phyloP scores from a whole-genome alignment of 2,329 filamentous ascomycete species.

The Xylaria hypoxylon region DNA sequence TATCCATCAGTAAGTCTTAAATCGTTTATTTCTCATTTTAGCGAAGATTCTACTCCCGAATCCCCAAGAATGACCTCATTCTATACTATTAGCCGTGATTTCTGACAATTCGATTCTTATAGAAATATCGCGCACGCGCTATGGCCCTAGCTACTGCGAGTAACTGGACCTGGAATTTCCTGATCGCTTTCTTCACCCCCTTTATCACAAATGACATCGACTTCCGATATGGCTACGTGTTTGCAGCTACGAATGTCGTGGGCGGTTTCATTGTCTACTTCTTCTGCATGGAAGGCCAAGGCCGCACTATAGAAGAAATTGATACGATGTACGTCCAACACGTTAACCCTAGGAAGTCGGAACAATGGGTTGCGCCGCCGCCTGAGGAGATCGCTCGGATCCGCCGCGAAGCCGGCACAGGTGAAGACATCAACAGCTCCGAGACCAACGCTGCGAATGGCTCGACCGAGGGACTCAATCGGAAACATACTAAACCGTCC shows the following conservation, averaged over 20 bases:
- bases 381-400: constrained; percentile 59
- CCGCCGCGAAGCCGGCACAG: constrained; percentile 55
- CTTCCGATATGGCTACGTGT: constrained; percentile 80
- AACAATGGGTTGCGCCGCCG: constrained; percentile 62
- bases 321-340: constrained; percentile 79
- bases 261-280: constrained; percentile 78
- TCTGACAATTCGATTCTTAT: neutral
- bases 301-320: constrained; percentile 80
- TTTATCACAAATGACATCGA: constrained; percentile 80
- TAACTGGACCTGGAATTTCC: constrained; percentile 80
- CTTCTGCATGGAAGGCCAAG: constrained; percentile 80
- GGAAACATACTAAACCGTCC: neutral
- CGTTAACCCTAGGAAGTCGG: constrained; percentile 72
- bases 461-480: neutral
- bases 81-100: neutral
- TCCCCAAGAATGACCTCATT: neutral
- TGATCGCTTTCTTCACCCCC: constrained; percentile 81
- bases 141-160: constrained; percentile 71
- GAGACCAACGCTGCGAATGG: constrained; percentile 1
- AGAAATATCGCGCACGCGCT: constrained; percentile 67
- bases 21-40: neutral
- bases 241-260: constrained; percentile 76
- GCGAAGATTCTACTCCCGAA: neutral
- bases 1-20: constrained; percentile 11
- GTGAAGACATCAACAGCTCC: constrained; percentile 42